Evolutionary conservation across 2,329 filamentous ascomycete species (phyloP).

Genomic region (Annulohypoxylon truncatum): DNA sequence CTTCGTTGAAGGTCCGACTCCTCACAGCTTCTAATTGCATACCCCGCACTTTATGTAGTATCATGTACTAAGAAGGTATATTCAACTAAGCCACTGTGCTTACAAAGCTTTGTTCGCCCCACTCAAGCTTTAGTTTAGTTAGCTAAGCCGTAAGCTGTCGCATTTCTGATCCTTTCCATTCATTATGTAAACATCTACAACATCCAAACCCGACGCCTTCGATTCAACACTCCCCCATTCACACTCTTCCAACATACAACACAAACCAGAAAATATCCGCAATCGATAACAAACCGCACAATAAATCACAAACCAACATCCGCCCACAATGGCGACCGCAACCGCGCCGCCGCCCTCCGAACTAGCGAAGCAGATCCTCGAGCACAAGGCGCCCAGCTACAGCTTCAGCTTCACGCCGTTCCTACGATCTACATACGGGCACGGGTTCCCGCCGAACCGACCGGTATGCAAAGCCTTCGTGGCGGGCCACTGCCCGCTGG

Average conservation of each 20-base stretch:
- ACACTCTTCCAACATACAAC: not conserved
- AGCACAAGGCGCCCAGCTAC: constrained; percentile 67
- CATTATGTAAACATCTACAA: constrained; percentile 7
- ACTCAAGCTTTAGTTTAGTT: constrained; percentile 9
- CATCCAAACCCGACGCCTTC: not conserved
- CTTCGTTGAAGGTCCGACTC: not conserved
- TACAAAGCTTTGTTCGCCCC: constrained; percentile 12
- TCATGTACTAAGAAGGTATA: constrained; percentile 9
- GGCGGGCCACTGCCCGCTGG: constrained; percentile 87
- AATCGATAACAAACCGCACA: not conserved
- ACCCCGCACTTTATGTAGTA: constrained; percentile 1
- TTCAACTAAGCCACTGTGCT: not conserved
- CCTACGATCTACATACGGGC: constrained; percentile 83
- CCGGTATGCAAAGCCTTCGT: constrained; percentile 89
- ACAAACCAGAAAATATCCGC: not conserved
- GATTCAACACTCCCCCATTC: not conserved
- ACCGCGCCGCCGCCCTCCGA: constrained; percentile 45
- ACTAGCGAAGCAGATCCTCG: constrained; percentile 63
- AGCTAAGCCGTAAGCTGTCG: no score
- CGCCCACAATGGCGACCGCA: constrained; percentile 45
- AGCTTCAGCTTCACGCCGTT: constrained; percentile 89
- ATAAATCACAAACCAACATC: not conserved
- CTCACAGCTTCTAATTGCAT: constrained; percentile 7
- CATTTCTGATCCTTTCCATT: constrained; percentile 6
- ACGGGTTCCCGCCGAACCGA: constrained; percentile 81